These are phyloP conservation scores for Phlyctochytrium bullatum DNA, from an alignment of 192 early-diverging fungal species.

Conservation along the genomic window DNA sequence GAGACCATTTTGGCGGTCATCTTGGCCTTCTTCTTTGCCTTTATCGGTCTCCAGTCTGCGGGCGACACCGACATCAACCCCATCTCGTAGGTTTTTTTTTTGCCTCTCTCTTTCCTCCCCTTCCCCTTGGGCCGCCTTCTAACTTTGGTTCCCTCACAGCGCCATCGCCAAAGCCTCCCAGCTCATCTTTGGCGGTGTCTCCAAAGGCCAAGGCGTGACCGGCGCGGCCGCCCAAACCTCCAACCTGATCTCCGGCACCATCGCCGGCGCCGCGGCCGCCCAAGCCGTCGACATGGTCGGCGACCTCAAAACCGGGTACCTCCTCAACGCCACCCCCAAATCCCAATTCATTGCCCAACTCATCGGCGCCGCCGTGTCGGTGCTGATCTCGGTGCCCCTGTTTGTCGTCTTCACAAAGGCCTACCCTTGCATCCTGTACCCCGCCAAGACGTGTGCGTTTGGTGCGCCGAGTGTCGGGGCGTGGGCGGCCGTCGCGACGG, in stretches of 20 bases:
- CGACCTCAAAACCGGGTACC: conserved; percentile 84
- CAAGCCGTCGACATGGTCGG: conserved; percentile 74
- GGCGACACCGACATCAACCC: conserved; percentile 86
- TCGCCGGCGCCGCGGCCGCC: conserved; percentile 69
- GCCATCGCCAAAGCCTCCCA: conserved; percentile 85
- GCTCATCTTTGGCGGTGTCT: conserved; percentile 75
- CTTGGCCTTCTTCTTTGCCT: conserved; percentile 69
- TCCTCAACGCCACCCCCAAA: conserved; percentile 76
- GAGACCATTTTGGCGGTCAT: conserved; percentile 68
- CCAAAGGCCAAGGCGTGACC: conserved; percentile 54
- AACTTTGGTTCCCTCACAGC: too few relatives aligned
- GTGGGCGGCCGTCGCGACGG: conserved; percentile 32
- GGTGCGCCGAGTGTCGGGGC: conserved; percentile 34
- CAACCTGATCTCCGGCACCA: conserved; percentile 75
- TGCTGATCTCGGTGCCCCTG: conserved; percentile 53
- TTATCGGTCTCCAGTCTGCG: conserved; percentile 77
- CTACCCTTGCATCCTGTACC: conserved; percentile 58
- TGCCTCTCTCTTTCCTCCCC: too few relatives aligned
- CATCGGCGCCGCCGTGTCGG: conserved; percentile 70
- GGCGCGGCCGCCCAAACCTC: conserved; percentile 52
- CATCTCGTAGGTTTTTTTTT: too few relatives aligned
- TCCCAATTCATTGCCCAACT: conserved; percentile 84
- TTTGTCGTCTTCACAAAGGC: conserved; percentile 61
- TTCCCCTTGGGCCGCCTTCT: too few relatives aligned
- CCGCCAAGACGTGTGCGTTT: conserved; percentile 42